Percentiles rank a stretch among this genome's conserved stretches.
These are phyloP conservation scores for Ophioceras dolichostomum DNA, from an alignment of 2,329 filamentous ascomycete genomes.

Conservation along the genomic window DNA sequence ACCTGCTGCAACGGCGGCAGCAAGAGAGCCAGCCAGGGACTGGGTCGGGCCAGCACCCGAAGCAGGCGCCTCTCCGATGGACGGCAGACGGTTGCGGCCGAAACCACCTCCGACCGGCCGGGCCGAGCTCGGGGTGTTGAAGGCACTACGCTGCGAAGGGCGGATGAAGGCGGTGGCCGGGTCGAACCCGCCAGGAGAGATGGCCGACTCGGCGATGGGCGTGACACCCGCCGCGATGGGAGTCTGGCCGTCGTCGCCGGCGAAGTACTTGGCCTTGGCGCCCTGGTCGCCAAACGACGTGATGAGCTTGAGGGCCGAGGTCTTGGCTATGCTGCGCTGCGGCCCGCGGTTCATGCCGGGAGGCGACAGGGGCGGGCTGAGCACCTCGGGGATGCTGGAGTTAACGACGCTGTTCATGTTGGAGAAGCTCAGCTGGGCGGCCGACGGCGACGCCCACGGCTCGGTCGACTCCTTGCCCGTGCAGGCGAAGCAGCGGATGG, in stretches of 20 bases:
- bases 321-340: slow-evolving; percentile 58
- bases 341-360: slow-evolving; percentile 49
- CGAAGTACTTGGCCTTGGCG: slow-evolving; percentile 53
- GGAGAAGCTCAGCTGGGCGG: slow-evolving; percentile 44
- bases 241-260: slow-evolving; percentile 48
- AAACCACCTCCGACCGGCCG: slow-evolving; percentile 49
- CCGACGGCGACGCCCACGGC: slow-evolving; percentile 78
- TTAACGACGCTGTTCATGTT: slow-evolving; percentile 27
- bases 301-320: slow-evolving; percentile 78
- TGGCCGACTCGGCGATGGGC: slow-evolving; percentile 70
- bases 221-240: slow-evolving; percentile 76
- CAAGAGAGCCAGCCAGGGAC: neutral
- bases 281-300: slow-evolving; percentile 66
- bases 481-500: slow-evolving; percentile 87
- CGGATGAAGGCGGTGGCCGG: slow-evolving; percentile 55
- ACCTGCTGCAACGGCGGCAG: too few relatives aligned
- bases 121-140: slow-evolving; percentile 59
- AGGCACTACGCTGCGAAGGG: slow-evolving; percentile 53
- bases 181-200: slow-evolving; percentile 58
- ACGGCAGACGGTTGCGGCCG: slow-evolving; percentile 55
- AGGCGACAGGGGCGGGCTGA: slow-evolving; percentile 64
- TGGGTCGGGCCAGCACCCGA: slow-evolving; percentile 9
- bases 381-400: slow-evolving; percentile 44
- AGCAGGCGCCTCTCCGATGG: slow-evolving; percentile 57
- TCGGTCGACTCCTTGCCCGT: slow-evolving; percentile 75